Conservation (phyloP, 805 yeast genomes). For the Kodamaea fukazawae region DNA sequence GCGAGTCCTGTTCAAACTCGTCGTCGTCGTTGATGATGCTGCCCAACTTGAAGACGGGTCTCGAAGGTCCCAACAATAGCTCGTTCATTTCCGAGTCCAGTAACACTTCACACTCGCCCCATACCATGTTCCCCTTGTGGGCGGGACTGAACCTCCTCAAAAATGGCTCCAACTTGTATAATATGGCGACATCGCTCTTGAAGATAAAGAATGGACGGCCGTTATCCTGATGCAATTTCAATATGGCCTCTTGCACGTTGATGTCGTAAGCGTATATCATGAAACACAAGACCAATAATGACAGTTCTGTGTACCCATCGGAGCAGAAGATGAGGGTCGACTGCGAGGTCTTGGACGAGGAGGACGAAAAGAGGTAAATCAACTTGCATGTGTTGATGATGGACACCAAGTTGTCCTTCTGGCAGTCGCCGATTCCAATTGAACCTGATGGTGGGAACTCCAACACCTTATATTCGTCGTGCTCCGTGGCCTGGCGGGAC, state of each 20-base stretch:
- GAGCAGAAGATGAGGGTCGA: conserved; percentile 69
- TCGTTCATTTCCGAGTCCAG: conserved; percentile 32
- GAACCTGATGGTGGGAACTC: conserved; percentile 86
- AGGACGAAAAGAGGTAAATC: conserved; percentile 43
- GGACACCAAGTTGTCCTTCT: conserved; percentile 57
- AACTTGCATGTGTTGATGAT: conserved; percentile 70
- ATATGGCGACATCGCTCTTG: conserved; percentile 65
- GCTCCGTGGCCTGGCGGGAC: conserved; percentile 21
- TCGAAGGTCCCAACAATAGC: conserved; percentile 21
- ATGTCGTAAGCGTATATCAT: conserved; percentile 66
- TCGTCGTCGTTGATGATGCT: conserved; percentile 26
- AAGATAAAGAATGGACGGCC: conserved; percentile 85
- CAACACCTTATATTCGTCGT: conserved; percentile 30
- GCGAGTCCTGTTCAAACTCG: conserved; percentile 14
- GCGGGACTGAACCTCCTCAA: conserved; percentile 60
- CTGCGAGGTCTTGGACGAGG: conserved; percentile 31
- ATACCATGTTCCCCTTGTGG: conserved; percentile 14
- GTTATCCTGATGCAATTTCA: conserved; percentile 57
- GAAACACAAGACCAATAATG: conserved; percentile 69
- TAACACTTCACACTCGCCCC: conserved; percentile 32
- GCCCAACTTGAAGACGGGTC: conserved; percentile 21
- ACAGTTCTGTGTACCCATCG: conserved; percentile 91
- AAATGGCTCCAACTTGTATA: conserved; percentile 62
- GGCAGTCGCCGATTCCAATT: conserved; percentile 68
- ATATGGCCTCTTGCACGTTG: conserved; percentile 60